phyloP scores from a whole-genome alignment of 768 basidiomycete species.

The Mycena indigotica region DNA sequence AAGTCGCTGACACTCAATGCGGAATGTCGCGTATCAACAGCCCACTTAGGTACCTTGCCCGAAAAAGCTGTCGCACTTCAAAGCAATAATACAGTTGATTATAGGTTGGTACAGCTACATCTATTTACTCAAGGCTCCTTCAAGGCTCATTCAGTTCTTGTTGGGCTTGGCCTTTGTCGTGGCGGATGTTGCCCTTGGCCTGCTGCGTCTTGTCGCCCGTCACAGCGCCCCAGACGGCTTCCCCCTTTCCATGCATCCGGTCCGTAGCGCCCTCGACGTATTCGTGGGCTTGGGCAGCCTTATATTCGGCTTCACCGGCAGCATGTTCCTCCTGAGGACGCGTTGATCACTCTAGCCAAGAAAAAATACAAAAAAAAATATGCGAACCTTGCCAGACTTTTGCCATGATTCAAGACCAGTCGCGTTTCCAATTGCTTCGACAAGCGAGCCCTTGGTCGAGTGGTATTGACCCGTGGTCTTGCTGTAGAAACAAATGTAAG shows the following conservation, averaged over 20 bases:
- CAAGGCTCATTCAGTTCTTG: not conserved
- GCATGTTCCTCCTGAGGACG: not conserved
- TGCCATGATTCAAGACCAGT: constrained; percentile 34
- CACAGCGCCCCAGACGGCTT: not conserved
- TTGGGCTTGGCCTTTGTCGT: not conserved
- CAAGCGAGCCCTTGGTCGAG: constrained; percentile 29
- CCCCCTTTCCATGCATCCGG: not conserved
- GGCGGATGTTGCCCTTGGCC: not conserved
- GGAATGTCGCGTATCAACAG: too few relatives aligned
- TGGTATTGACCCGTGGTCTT: constrained; percentile 33
- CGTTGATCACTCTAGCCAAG: not conserved
- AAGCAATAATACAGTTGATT: too few relatives aligned
- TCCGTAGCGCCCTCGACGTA: not conserved
- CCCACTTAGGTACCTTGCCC: too few relatives aligned
- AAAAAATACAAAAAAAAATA: not conserved
- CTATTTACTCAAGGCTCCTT: too few relatives aligned
- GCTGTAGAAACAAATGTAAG: not conserved
- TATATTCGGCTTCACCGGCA: not conserved
- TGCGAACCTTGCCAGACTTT: constrained; percentile 23
- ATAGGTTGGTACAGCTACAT: not conserved
- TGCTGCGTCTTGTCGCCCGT: not conserved
- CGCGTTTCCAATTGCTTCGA: constrained; percentile 28
- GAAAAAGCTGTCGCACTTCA: too few relatives aligned
- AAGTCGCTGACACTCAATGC: too few relatives aligned
- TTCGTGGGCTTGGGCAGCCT: not conserved